Evolutionary conservation across 2,329 filamentous ascomycete species (phyloP), one percentile per base, ranked within the genome.

Genomic region (Chlorencoelia australis): DNA sequence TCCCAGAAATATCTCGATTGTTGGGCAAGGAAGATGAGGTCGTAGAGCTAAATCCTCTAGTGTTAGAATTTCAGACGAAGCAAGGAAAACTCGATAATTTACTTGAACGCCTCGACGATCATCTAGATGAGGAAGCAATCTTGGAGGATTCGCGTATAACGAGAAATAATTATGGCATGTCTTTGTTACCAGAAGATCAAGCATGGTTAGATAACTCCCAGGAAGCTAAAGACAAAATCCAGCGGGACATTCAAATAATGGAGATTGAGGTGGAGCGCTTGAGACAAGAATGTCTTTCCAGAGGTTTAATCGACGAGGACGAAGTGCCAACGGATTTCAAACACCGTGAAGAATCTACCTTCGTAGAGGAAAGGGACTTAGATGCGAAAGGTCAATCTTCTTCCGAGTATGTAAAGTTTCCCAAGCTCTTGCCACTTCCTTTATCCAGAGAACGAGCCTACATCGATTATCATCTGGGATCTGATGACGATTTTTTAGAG

Each of bases 401-500:
- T 4, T 51, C 48, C 19, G 45, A 49, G 30, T 49, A 43, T 37
- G 37, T 46, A 7, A 44, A 49, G 25, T 45, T 37, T 25, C 38
- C 49, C 2, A 5, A 38, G 16, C 34, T 46, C 8, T 37, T 52
- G 4, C 41, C 40, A 20, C 39, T 36, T 18, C 31, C 30, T 13
- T 33, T 30, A 2, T 17, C 8, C 7, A 42, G 31, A n/a, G 11
- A 29, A 4, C 3, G 5, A 7, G 17, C 18, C 5, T 18, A 11
- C 7, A 5, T 3, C 7, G 35, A 33, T 1, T 15, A 25, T 9
- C 22, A 20, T 27, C 19, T 25, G 24, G 15, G 29, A n/a, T 19
- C 30, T 19, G 33, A 32, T 6, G 11, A 33, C 2, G 29, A 36
- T n/a, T 24, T n/a, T 33, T 18, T 40, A 26, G 15, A 35, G 3